Evolutionary conservation across 192 early-diverging fungal species (phyloP).

Genomic region (Gaertneriomyces sp.): DNA sequence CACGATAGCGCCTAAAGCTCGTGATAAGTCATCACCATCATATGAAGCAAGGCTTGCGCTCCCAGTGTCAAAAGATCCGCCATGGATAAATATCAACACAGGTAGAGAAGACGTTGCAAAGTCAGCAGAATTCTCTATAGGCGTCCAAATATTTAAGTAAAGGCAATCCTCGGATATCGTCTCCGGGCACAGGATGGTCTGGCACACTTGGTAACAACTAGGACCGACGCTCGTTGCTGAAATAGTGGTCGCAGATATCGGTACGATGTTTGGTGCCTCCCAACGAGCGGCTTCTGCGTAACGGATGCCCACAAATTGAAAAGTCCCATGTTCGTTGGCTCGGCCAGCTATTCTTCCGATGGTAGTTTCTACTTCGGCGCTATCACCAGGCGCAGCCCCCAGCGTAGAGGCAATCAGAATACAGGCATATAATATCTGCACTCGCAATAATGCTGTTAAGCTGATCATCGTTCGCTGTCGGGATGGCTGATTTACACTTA

Average conservation of each 20-base stretch:
- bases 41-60: constrained; percentile 23
- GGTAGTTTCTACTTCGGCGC: no score
- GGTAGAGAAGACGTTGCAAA: constrained; percentile 14
- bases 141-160: constrained; percentile 36
- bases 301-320: constrained; percentile 25
- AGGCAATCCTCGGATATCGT: constrained; percentile 38
- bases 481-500: no score
- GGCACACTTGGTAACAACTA: constrained; percentile 35
- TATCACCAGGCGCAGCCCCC: no score
- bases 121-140: not conserved
- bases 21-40: constrained; percentile 14
- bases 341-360: not conserved
- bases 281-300: constrained; percentile 25
- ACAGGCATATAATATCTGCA: no score
- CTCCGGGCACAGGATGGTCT: constrained; percentile 24
- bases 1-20: constrained; percentile 18
- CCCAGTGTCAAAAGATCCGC: constrained; percentile 37
- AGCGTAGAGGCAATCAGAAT: no score
- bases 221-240: constrained; percentile 6
- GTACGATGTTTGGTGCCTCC: constrained; percentile 11
- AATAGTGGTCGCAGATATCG: not conserved
- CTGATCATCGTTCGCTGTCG: no score
- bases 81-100: constrained; percentile 36
- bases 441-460: no score
- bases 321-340: constrained; percentile 7